Base-by-base conservation (phyloP, 2,329 filamentous ascomycete genomes). In the Aspergillus sp. region DNA sequence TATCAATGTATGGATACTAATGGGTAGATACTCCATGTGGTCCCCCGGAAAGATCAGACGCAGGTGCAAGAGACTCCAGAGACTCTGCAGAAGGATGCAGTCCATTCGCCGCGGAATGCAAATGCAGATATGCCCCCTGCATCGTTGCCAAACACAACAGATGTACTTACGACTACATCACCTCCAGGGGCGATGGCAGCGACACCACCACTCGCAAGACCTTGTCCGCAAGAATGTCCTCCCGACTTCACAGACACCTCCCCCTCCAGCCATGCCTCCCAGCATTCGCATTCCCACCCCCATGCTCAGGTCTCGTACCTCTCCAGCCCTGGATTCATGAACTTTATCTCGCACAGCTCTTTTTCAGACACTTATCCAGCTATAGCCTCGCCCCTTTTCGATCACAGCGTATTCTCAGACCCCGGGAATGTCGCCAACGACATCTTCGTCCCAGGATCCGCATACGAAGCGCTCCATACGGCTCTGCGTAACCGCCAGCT, bases 391-490 rank as follows among this genome's bases (percentile, higher is more conserved):
- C 58, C 58, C 4, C 41, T 60, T 2, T 57, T 61, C 35, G 48
- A 58, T 39, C 53, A 57, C 5, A 48, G 46, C 41, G 48, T 59
- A 27, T 60, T 62, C 41, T 59, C 57, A 1, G 57, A 60, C 29
- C 54, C 53, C 6, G 48, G 47, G 1, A 54, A 60, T 43, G 46
- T 57, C 12, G 52, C 76, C 41, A 74, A 83, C 42, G 72, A 72
- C 43, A 66, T 75, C 19, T 76, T 76, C 48, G 52, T 73, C 2
- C 72, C 73, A 1, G 73, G 72, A 1, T 73, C 72, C 1, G 66
- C 68, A 1, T 75, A 74, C 34, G 69, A 73, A 45, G 71, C 73
- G 38, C 57, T 74, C 1, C 72, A 75, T 46, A 70, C 70, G 1
- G 70, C 70, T 1, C 54, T 75, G 2, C 64, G 72, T 10, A 69